Evolutionary conservation across 768 basidiomycete species (phyloP).

Genomic region (Infundibulicybe gibba): DNA sequence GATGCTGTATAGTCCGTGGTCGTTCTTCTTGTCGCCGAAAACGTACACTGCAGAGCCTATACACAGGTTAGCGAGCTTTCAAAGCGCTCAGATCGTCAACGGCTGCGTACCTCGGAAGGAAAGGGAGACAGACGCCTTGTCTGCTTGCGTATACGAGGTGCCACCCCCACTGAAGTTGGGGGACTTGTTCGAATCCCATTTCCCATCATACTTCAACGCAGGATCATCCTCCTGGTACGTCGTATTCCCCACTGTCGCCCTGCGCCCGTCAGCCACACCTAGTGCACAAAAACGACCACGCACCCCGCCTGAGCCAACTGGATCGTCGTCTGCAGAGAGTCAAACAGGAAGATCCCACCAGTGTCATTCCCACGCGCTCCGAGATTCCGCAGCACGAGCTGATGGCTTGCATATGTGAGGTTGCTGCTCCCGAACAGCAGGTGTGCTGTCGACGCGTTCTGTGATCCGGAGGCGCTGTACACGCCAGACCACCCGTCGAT

Average conservation of each 20-base stretch:
- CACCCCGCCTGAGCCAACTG: conserved; percentile 43
- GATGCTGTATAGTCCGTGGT: conserved; percentile 42
- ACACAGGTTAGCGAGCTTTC: not conserved
- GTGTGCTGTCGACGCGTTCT: conserved; percentile 24
- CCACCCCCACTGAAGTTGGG: conserved; percentile 43
- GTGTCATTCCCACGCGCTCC: conserved; percentile 32
- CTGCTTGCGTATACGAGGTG: conserved; percentile 36
- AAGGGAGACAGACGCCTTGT: conserved; percentile 34
- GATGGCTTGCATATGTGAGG: conserved; percentile 35
- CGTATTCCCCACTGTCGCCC: conserved; percentile 35
- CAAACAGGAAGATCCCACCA: conserved; percentile 35
- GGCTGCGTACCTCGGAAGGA: conserved; percentile 33
- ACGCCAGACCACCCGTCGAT: conserved; percentile 23
- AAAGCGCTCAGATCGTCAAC: not conserved
- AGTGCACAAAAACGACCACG: conserved; percentile 4
- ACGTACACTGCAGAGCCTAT: conserved; percentile 43
- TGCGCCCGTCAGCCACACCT: conserved; percentile 6
- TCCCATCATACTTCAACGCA: conserved; percentile 33
- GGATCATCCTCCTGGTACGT: conserved; percentile 38
- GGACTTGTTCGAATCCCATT: conserved; percentile 38
- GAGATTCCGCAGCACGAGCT: conserved; percentile 35
- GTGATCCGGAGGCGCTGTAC: conserved; percentile 27
- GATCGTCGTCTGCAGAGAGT: conserved; percentile 36
- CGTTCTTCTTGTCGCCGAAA: conserved; percentile 47
- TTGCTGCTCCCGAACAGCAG: conserved; percentile 30